Percentiles rank a stretch among this genome's conserved stretches.
Conservation (phyloP, 23 red algal species). For the Gracilaria gracilis region DNA sequence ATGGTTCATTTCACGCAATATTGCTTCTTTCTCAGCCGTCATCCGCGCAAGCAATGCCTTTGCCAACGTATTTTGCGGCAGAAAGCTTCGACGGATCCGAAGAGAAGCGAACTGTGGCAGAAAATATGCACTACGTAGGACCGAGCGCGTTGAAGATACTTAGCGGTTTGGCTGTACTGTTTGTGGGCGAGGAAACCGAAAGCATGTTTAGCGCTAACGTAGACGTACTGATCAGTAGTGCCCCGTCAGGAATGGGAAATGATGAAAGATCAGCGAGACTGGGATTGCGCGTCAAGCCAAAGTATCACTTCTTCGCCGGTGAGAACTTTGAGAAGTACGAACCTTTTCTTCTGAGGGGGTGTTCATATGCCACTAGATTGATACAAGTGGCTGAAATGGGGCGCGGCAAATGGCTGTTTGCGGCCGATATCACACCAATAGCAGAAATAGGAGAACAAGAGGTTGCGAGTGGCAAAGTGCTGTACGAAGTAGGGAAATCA, state of each 20-base stretch:
- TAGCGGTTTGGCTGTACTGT: slow-evolving; percentile 7
- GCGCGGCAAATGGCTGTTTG: slow-evolving; percentile 13
- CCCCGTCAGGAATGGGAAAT: neutral
- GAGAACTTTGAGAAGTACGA: slow-evolving; percentile 23
- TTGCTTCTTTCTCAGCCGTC: neutral
- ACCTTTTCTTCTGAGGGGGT: neutral
- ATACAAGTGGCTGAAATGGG: slow-evolving; percentile 17
- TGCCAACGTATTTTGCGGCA: slow-evolving; percentile 26
- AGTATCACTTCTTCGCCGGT: slow-evolving; percentile 14
- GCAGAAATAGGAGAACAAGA: slow-evolving; percentile 8
- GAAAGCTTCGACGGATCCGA: slow-evolving; percentile 5
- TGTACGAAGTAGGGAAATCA: slow-evolving; percentile 10
- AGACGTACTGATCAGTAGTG: slow-evolving; percentile 3
- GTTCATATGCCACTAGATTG: slow-evolving; percentile 26
- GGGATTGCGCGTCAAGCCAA: slow-evolving; percentile 24
- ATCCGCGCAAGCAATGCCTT: neutral
- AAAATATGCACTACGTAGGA: slow-evolving; percentile 16
- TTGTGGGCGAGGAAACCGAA: neutral
- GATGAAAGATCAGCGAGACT: slow-evolving; percentile 8
- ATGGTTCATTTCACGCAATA: neutral
- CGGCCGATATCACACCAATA: slow-evolving; percentile 21
- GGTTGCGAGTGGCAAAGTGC: slow-evolving; percentile 1
- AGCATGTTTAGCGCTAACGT: slow-evolving; percentile 9
- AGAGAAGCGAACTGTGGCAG: neutral
- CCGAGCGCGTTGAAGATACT: slow-evolving; percentile 7